These are phyloP conservation scores for Wickerhamomyces queroliae DNA, from an alignment of 805 yeast genomes.

Conservation along the genomic window DNA sequence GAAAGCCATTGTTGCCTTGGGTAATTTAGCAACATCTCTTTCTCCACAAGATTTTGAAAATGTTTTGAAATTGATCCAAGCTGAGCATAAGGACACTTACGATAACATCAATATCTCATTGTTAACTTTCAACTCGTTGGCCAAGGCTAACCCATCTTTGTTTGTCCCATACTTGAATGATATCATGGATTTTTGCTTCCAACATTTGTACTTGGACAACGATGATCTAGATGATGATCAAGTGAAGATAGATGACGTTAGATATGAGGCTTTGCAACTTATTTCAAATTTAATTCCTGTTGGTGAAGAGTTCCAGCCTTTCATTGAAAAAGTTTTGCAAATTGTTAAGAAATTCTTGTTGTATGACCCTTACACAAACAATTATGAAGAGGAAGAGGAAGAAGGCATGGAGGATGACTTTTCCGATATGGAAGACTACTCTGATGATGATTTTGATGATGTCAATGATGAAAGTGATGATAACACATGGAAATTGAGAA, in stretches of 20 bases:
- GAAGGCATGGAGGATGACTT: constrained; percentile 32
- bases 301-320: constrained; percentile 26
- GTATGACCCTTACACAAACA: constrained; percentile 42
- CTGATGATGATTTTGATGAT: constrained; percentile 34
- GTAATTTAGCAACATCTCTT: constrained; percentile 30
- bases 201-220: constrained; percentile 22
- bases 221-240: constrained; percentile 33
- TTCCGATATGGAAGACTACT: constrained; percentile 38
- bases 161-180: constrained; percentile 15
- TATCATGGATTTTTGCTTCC: constrained; percentile 18
- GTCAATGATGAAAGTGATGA: constrained; percentile 39
- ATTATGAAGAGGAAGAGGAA: constrained; percentile 24
- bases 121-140: constrained; percentile 18
- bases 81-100: constrained; percentile 13
- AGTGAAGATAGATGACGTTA: constrained; percentile 36
- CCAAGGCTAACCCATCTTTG: constrained; percentile 22
- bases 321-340: constrained; percentile 23
- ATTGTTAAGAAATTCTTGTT: constrained; percentile 26
- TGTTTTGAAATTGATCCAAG: constrained; percentile 15
- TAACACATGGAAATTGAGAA: constrained; percentile 58
- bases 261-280: constrained; percentile 43
- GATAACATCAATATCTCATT: constrained; percentile 15
- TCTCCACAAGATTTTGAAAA: constrained; percentile 19
- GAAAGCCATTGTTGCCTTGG: constrained; percentile 43
- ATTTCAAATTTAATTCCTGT: constrained; percentile 35